phyloP scores from a whole-genome alignment of 208 protist species.

The Angomonas desouzai region DNA sequence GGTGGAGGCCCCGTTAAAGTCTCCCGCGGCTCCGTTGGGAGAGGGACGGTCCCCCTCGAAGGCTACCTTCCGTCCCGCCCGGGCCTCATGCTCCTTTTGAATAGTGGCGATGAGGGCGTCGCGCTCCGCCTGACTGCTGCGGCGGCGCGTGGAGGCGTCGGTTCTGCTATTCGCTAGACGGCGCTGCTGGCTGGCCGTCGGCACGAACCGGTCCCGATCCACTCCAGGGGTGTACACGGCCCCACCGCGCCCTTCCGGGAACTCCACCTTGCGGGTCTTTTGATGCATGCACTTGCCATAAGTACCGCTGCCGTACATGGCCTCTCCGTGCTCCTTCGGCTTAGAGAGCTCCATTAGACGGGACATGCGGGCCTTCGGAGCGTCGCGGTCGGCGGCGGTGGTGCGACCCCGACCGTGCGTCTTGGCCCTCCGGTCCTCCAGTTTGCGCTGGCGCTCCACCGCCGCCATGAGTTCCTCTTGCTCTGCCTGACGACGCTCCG shows the following conservation, averaged over 20 bases:
- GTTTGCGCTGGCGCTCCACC: slow-evolving; percentile 18
- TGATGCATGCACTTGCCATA: slow-evolving; percentile 52
- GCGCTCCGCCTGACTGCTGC: not conserved
- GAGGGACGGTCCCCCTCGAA: not conserved
- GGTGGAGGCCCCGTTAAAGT: no score
- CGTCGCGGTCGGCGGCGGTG: slow-evolving; percentile 16
- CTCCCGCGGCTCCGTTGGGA: no score
- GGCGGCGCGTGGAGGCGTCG: not conserved
- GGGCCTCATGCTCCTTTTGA: not conserved
- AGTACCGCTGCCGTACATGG: slow-evolving; percentile 24
- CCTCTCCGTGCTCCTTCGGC: slow-evolving; percentile 26
- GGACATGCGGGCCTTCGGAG: slow-evolving; percentile 16
- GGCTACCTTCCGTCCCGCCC: slow-evolving; percentile 4
- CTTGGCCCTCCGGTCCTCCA: slow-evolving; percentile 22
- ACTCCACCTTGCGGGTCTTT: slow-evolving; percentile 22
- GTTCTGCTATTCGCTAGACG: not conserved
- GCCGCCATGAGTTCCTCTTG: slow-evolving; percentile 18
- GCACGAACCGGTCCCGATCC: slow-evolving; percentile 83
- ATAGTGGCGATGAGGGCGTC: not conserved
- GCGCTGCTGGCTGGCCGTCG: slow-evolving; percentile 40
- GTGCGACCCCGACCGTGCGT: slow-evolving; percentile 6
- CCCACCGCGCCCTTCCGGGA: slow-evolving; percentile 46
- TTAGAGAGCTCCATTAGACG: slow-evolving; percentile 44
- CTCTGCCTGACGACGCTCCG: slow-evolving; percentile 13
- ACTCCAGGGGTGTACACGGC: slow-evolving; percentile 60